Conservation (phyloP, 345 rosid species). For the Pistacia vera region DNA sequence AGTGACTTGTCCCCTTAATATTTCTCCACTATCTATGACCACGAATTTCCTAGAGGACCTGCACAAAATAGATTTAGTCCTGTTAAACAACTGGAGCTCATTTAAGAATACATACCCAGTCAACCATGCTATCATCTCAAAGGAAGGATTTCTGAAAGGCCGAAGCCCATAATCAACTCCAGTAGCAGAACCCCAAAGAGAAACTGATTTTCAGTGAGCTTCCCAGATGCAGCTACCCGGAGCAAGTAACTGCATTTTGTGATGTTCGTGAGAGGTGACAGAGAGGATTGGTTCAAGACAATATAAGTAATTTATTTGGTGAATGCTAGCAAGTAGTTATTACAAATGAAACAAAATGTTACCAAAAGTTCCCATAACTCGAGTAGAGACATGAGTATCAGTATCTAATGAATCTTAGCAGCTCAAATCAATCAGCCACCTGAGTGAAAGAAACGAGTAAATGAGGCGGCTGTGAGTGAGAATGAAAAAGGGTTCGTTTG, state of each 20-base stretch:
- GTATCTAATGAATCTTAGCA: constrained; percentile 68
- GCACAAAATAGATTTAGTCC: neutral
- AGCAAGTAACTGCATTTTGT: constrained; percentile 62
- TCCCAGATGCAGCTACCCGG: constrained; percentile 91
- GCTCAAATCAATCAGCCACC: constrained; percentile 98
- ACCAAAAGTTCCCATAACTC: constrained; percentile 97
- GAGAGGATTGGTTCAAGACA: neutral
- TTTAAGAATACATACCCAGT: constrained; percentile 62
- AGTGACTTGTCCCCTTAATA: neutral
- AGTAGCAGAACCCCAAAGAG: constrained; percentile 90
- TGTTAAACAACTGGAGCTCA: neutral
- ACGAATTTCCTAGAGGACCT: neutral
- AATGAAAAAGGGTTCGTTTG: too few species aligned
- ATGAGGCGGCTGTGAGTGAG: too few species aligned
- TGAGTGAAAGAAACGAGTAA: constrained; percentile 29
- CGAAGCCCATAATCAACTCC: constrained; percentile 79
- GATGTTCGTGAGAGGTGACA: constrained; percentile 14
- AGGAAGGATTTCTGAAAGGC: constrained; percentile 52
- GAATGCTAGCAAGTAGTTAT: neutral
- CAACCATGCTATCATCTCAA: constrained; percentile 81
- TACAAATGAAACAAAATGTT: constrained; percentile 22
- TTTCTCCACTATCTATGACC: neutral
- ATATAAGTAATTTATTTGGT: neutral
- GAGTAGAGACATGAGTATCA: constrained; percentile 86
- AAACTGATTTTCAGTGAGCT: constrained; percentile 88